Evolutionary conservation across 148 eudicot species (phyloP).

Genomic region (Amaranthus cruentus): DNA sequence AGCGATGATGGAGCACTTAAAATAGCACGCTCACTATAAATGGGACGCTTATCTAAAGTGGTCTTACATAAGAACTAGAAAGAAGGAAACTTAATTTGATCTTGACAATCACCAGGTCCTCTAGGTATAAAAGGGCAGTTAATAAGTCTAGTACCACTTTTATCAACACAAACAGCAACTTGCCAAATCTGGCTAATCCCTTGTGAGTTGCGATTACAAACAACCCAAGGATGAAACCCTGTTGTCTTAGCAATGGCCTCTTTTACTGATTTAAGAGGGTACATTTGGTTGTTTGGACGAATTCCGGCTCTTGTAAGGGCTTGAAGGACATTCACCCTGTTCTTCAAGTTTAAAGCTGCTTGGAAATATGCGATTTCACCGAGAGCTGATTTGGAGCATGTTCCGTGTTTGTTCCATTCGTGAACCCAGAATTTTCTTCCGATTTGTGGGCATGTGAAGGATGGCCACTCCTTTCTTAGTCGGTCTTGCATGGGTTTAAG

Average conservation of each 20-base stretch:
- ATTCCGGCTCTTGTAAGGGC: conserved; percentile 40
- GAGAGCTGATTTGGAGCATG: conserved; percentile 44
- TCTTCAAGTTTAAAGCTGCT: conserved; percentile 38
- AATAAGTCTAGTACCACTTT: conserved; percentile 26
- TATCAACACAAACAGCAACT: conserved; percentile 37
- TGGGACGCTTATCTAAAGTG: too few species aligned
- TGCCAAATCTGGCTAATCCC: conserved; percentile 33
- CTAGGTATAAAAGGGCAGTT: conserved; percentile 36
- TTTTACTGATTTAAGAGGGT: conserved; percentile 30
- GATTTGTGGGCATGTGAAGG: conserved; percentile 42
- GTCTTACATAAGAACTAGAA: conserved; percentile 14
- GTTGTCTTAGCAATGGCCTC: conserved; percentile 23
- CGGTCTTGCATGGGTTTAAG: conserved; percentile 19
- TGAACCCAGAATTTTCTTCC: conserved; percentile 47
- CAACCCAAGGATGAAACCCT: conserved; percentile 38
- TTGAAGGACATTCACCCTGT: conserved; percentile 31
- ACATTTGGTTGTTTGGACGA: conserved; percentile 31
- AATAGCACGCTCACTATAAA: neutral
- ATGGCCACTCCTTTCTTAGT: conserved; percentile 44
- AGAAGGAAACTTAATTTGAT: conserved; percentile 37
- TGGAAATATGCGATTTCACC: conserved; percentile 41
- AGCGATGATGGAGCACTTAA: conserved; percentile 9
- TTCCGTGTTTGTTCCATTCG: conserved; percentile 57
- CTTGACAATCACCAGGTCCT: conserved; percentile 29
- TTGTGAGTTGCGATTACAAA: conserved; percentile 31